These are phyloP conservation scores for Shiraia bambusicola DNA, from an alignment of 2,329 filamentous ascomycete genomes.

Conservation along the genomic window DNA sequence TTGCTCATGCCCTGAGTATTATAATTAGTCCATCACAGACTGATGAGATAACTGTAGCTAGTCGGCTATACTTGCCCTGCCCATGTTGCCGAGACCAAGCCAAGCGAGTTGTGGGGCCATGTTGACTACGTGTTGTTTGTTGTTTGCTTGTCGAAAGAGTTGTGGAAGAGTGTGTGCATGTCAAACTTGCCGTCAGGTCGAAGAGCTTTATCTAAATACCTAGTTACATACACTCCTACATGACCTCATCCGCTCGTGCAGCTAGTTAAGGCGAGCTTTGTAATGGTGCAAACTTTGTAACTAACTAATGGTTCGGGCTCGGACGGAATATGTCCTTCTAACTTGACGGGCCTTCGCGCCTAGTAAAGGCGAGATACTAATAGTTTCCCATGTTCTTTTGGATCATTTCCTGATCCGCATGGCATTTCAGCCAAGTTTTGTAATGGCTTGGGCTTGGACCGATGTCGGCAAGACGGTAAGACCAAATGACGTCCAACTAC, in stretches of 20 bases:
- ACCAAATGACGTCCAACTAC: constrained; percentile 22
- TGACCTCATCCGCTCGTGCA: no score
- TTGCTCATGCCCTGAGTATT: constrained; percentile 72
- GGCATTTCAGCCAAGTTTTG: background rate
- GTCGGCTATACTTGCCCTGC: constrained; percentile 58
- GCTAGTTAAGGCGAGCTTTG: no score
- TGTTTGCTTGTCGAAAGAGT: constrained; percentile 1
- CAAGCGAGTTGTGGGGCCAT: constrained; percentile 64
- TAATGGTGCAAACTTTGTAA: no score
- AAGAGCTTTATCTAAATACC: background rate
- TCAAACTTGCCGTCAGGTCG: no score
- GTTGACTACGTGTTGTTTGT: constrained; percentile 7
- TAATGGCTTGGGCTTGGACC: constrained; percentile 1
- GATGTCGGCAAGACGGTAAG: constrained; percentile 21
- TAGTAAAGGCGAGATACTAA: no score
- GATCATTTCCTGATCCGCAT: constrained; percentile 1
- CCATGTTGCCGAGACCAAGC: constrained; percentile 88
- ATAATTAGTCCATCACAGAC: constrained; percentile 8
- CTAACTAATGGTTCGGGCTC: no score
- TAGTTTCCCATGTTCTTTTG: no score
- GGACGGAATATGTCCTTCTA: no score
- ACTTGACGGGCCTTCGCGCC: no score
- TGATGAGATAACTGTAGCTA: background rate
- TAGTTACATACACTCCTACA: no score
- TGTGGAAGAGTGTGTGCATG: constrained; percentile 4